Conservation (phyloP, 192 early-diverging fungal species). For the Funneliformis mosseae region DNA sequence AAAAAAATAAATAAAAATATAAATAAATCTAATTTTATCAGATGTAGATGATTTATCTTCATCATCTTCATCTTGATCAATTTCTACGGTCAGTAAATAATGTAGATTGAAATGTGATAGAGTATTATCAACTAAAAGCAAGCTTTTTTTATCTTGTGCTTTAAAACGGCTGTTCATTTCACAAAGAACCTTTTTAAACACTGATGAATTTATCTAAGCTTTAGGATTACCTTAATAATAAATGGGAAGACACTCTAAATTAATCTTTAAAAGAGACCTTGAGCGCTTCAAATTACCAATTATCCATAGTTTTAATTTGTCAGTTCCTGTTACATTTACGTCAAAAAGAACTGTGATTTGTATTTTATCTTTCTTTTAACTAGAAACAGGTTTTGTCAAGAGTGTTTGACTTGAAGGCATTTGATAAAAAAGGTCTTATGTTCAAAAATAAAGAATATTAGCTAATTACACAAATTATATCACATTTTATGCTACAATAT, state of each 20-base stretch:
- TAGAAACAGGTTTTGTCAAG: not conserved
- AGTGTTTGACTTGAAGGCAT: not conserved
- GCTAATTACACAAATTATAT: no score
- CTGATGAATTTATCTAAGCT: not conserved
- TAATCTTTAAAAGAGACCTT: not conserved
- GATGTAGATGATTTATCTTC: not conserved
- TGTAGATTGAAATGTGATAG: not conserved
- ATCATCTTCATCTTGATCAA: not conserved
- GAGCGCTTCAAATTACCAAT: not conserved
- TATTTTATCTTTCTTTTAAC: not conserved
- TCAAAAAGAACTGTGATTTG: not conserved
- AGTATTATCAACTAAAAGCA: no score
- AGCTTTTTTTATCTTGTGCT: not conserved
- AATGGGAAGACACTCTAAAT: not conserved
- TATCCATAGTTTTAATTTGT: constrained; percentile 1
- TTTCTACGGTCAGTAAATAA: no score
- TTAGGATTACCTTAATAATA: not conserved
- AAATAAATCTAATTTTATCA: no score
- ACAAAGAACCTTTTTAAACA: not conserved
- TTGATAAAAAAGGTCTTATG: not conserved
- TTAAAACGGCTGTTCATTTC: not conserved
- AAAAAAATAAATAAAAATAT: no score
- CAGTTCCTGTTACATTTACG: constrained; percentile 8
- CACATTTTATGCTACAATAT: no score
- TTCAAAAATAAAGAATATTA: no score